phyloP scores from a whole-genome alignment of 2,329 filamentous ascomycete species.

The Fusarium bulbicola region DNA sequence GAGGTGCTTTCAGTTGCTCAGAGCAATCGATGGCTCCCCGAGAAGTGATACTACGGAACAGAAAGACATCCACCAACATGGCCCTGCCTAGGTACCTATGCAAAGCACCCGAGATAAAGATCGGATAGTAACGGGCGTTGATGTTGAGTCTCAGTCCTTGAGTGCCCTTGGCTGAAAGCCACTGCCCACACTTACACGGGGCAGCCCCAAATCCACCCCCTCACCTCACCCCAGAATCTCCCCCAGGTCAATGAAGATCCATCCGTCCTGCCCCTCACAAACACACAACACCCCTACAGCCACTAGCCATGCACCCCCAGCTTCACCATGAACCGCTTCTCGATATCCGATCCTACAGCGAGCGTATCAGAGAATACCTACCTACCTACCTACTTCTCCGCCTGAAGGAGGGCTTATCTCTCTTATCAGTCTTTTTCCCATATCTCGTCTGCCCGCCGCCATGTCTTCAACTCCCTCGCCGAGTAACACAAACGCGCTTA shows the following conservation, averaged over 20 bases:
- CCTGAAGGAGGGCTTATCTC: slow-evolving; percentile 16
- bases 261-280: slow-evolving; percentile 21
- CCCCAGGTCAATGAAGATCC: slow-evolving; percentile 18
- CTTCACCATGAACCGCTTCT: neutral
- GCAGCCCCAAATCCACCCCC: slow-evolving; percentile 11
- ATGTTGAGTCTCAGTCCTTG: neutral
- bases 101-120: neutral
- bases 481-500: slow-evolving; percentile 26
- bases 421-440: slow-evolving; percentile 17
- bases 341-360: neutral
- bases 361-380: neutral
- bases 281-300: slow-evolving; percentile 1
- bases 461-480: slow-evolving; percentile 24
- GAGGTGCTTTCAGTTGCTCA: neutral
- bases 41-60: neutral
- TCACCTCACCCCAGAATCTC: slow-evolving; percentile 25
- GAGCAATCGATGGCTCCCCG: neutral
- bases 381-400: neutral
- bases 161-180: slow-evolving; percentile 14
- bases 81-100: neutral
- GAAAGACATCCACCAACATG: neutral
- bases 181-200: slow-evolving; percentile 10
- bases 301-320: slow-evolving; percentile 22
- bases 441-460: slow-evolving; percentile 10
- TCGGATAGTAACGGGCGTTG: slow-evolving; percentile 3